Evolutionary conservation across 1,139 yeast genomes (phyloP), one percentile per base, ranked within the genome.

Genomic region (Pichia sp.): DNA sequence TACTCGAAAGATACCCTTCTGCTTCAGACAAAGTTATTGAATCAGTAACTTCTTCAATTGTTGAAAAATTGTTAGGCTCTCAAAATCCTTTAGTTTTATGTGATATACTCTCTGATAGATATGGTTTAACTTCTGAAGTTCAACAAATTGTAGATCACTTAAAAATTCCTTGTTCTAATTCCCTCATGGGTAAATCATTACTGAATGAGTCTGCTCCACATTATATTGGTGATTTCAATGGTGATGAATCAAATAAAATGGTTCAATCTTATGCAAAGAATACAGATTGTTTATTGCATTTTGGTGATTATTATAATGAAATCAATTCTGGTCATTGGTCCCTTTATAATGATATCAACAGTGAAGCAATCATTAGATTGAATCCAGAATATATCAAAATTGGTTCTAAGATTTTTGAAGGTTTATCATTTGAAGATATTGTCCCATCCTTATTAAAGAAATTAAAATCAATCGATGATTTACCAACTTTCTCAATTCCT

Each of bases 201-300:
- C 62, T 84, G 28, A 78, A 84, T 59, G 95, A 86, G 61, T 60
- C 71, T 4, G 63, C 67, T 48, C 64, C 70, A 4, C 66, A 69
- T 44, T 84, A 69, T 54, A 72, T 78, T 41, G 95, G 95, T 19
- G 71, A 73, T 17, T 84, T 79, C 58, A 71, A 66, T 47, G 88
- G 86, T 24, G 59, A 52, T 28, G 66, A 66, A 40, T 71, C 79
- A 1, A 61, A 61, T 34, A 63, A 61, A 11, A 73, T 74, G 28
- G 64, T 73, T 32, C 63, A 46, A 17, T 49, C 61, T 1, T 53
- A 52, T 24, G 57, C 71, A 22, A 65, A 65, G 39, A 47, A 60
- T 2, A 62, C 73, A 35, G 84, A 78, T 51, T 56, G 73, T 28
- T 57, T 77, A 23, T 45, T 79, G 15, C 70, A 68, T 41, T 59